phyloP scores from a whole-genome alignment of 2,329 filamentous ascomycete genomes.

The Nannizziopsis barbatae region DNA sequence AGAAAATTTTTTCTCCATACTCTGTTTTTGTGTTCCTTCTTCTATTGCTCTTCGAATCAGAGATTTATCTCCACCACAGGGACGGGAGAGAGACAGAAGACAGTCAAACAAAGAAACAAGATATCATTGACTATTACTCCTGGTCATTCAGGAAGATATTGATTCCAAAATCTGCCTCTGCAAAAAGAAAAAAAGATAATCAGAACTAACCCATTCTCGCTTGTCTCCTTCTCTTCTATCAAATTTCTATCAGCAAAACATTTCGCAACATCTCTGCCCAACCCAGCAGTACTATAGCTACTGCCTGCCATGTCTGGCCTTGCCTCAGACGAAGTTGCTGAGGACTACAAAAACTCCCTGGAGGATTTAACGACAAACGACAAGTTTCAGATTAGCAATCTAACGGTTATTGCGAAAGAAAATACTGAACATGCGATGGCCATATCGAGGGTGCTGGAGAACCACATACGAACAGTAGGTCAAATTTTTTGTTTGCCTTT shows the following conservation, averaged over 20 bases:
- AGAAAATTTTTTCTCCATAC: conserved; percentile 22
- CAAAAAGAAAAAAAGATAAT: conserved; percentile 1
- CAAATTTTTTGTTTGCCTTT: conserved; percentile 1
- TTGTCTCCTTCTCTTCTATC: conserved; percentile 11
- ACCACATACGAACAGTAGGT: conserved; percentile 91
- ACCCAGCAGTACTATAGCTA: conserved; percentile 10
- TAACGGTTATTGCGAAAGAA: conserved; percentile 95
- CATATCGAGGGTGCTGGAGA: conserved; percentile 80
- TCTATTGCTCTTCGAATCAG: conserved; percentile 14
- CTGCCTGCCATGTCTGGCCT: conserved; percentile 50
- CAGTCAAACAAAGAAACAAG: conserved; percentile 17
- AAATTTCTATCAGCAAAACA: too few species aligned
- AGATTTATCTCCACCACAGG: conserved; percentile 13
- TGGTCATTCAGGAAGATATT: conserved; percentile 9
- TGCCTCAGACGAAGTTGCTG: conserved; percentile 72
- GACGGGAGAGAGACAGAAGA: conserved; percentile 15
- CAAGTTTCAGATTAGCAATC: conserved; percentile 89
- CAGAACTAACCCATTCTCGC: conserved; percentile 9
- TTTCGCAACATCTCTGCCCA: not conserved
- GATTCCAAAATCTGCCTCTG: conserved; percentile 2
- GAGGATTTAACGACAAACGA: conserved; percentile 86
- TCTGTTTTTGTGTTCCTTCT: conserved; percentile 19
- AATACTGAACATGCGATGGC: conserved; percentile 91
- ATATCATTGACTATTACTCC: conserved; percentile 15
- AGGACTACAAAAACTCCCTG: conserved; percentile 87